These are phyloP conservation scores for Telfairia occidentalis DNA, from an alignment of 331 rosid genomes.

Conservation along the genomic window DNA sequence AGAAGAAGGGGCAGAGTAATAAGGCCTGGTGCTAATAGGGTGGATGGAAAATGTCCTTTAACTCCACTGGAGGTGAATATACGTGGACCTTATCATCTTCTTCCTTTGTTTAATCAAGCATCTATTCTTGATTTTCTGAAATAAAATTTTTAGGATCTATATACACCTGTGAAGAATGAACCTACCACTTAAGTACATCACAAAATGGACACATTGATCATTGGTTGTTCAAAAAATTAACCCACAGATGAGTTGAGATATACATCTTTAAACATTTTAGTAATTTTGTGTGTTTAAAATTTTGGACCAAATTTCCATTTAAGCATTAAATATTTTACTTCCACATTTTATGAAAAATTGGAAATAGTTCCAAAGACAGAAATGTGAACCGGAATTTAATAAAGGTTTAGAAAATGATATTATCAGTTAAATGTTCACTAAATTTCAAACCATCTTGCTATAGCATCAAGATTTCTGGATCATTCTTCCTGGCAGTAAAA, in stretches of 20 bases:
- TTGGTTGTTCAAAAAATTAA: neutral
- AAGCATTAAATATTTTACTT: too few species aligned
- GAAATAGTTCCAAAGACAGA: neutral
- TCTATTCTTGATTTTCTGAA: neutral
- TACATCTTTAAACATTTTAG: neutral
- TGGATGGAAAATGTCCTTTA: conserved; percentile 92
- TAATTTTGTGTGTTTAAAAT: neutral
- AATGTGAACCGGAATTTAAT: neutral
- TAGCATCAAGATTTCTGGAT: neutral
- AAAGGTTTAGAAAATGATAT: neutral
- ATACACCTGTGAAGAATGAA: neutral
- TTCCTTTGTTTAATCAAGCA: neutral
- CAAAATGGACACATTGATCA: neutral
- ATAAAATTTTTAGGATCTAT: neutral
- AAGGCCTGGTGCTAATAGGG: conserved; percentile 85
- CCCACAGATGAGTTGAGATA: neutral
- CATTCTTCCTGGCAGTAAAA: neutral
- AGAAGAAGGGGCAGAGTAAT: conserved; percentile 69
- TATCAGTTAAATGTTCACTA: neutral
- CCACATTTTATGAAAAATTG: neutral
- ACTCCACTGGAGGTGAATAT: conserved; percentile 85
- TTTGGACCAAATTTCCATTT: neutral
- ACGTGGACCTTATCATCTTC: neutral
- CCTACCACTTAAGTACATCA: neutral
- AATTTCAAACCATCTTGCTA: neutral